A percentile compares a stretch with the other conserved stretches of the same genome.
Evolutionary conservation across 257 asterid genomes (phyloP).

Genomic region (Primulina huaijiensis): DNA sequence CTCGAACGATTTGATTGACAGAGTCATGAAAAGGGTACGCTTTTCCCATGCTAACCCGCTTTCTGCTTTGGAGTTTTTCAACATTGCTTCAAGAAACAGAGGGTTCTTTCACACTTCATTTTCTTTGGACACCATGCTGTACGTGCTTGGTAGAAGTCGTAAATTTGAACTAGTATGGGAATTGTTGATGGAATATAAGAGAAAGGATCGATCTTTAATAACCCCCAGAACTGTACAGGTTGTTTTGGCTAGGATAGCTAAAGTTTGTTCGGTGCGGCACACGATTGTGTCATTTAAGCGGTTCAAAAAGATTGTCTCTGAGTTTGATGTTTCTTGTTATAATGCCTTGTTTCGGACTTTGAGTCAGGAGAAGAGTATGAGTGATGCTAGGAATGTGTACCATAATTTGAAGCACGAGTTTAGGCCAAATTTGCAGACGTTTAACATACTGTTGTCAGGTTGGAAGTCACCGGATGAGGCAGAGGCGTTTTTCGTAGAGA

Average conservation of each 20-base stretch:
- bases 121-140: constrained; percentile 73
- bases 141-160: constrained; percentile 72
- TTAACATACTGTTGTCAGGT: constrained; percentile 76
- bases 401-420: constrained; percentile 65
- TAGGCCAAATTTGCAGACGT: constrained; percentile 72
- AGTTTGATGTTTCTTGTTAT: constrained; percentile 59
- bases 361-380: constrained; percentile 89
- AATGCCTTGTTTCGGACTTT: constrained; percentile 78
- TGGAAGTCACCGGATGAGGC: constrained; percentile 82
- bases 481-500: constrained; percentile 65
- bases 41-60: constrained; percentile 82
- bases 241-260: constrained; percentile 78
- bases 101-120: constrained; percentile 62
- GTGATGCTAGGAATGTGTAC: constrained; percentile 83
- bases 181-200: constrained; percentile 58
- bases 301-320: constrained; percentile 53
- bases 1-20: constrained; percentile 61
- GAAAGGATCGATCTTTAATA: constrained; percentile 57
- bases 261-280: constrained; percentile 77
- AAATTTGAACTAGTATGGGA: constrained; percentile 66
- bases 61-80: constrained; percentile 65
- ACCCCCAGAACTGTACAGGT: constrained; percentile 77
- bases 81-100: constrained; percentile 38
- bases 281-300: constrained; percentile 69
- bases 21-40: constrained; percentile 74